phyloP scores from a whole-genome alignment of 192 early-diverging fungal genomes.

The Coemansia sp. region DNA sequence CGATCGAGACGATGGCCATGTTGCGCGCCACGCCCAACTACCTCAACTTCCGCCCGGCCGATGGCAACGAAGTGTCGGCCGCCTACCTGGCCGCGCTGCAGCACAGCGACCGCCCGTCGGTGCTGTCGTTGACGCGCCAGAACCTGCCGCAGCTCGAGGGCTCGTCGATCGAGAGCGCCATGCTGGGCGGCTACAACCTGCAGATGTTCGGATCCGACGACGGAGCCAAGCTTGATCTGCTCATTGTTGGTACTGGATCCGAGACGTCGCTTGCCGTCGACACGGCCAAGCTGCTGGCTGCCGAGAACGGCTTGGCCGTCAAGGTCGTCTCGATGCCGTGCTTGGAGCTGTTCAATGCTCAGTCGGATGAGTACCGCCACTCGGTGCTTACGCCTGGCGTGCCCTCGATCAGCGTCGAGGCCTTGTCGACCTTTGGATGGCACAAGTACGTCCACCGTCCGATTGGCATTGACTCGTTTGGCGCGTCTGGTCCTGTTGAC shows the following conservation, averaged over 20 bases:
- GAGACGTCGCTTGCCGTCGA: constrained; percentile 90
- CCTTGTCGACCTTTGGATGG: constrained; percentile 88
- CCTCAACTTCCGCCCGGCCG: constrained; percentile 86
- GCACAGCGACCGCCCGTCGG: constrained; percentile 70
- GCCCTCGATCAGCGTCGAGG: constrained; percentile 89
- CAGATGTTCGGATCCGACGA: constrained; percentile 58
- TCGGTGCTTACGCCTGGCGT: constrained; percentile 79
- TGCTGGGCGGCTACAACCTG: constrained; percentile 88
- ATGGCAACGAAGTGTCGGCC: constrained; percentile 93
- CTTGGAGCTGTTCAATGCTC: constrained; percentile 84
- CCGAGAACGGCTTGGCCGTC: constrained; percentile 59
- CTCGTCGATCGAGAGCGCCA: constrained; percentile 76
- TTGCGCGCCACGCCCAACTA: constrained; percentile 91
- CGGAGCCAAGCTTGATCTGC: constrained; percentile 65
- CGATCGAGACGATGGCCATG: constrained; percentile 90
- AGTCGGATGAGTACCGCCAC: constrained; percentile 78
- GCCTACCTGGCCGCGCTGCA: constrained; percentile 83
- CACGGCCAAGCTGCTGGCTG: constrained; percentile 73
- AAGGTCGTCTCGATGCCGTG: constrained; percentile 96
- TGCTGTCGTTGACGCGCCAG: constrained; percentile 90
- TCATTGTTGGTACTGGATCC: constrained; percentile 87
- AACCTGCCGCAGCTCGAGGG: constrained; percentile 90
- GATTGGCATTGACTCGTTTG: constrained; percentile 90
- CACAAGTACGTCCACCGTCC: constrained; percentile 85
- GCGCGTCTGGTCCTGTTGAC: constrained; percentile 79